Conservation (phyloP, 148 eudicot species). For the Rhododendron henanense region DNA sequence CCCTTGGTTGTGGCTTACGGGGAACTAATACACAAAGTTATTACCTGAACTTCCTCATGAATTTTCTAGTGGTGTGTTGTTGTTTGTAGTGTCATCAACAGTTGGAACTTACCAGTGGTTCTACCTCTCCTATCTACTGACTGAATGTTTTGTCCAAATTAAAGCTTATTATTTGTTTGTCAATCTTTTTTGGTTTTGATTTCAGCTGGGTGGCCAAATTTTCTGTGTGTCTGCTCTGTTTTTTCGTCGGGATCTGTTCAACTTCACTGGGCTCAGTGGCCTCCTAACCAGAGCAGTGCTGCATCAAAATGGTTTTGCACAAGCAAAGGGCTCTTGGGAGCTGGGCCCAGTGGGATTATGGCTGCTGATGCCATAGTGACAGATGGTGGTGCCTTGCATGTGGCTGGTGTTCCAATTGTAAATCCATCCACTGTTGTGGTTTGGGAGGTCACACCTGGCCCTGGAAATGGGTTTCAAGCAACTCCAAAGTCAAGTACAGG, state of each 20-base stretch:
- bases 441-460: slow-evolving; percentile 99
- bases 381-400: slow-evolving; percentile 94
- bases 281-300: slow-evolving; percentile 57
- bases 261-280: slow-evolving; percentile 98
- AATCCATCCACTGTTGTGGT: slow-evolving; percentile 98
- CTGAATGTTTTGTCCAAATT: background rate
- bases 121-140: background rate
- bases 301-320: slow-evolving; percentile 90
- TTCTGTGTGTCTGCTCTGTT: slow-evolving; percentile 94
- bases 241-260: slow-evolving; percentile 97
- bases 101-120: background rate
- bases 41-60: background rate
- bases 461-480: slow-evolving; percentile 87
- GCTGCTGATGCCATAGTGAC: slow-evolving; percentile 98
- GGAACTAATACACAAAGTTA: background rate
- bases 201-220: slow-evolving; percentile 98
- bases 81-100: background rate
- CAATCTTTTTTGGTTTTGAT: slow-evolving; percentile 13
- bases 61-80: background rate
- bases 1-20: background rate
- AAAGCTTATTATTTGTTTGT: background rate
- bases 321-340: slow-evolving; percentile 95
- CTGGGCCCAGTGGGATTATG: slow-evolving; percentile 99
- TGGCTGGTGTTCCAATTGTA: slow-evolving; percentile 97
- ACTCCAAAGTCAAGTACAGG: slow-evolving; percentile 60